Evolutionary conservation across 257 asterid species (phyloP).

Genomic region (Petunia secreta): DNA sequence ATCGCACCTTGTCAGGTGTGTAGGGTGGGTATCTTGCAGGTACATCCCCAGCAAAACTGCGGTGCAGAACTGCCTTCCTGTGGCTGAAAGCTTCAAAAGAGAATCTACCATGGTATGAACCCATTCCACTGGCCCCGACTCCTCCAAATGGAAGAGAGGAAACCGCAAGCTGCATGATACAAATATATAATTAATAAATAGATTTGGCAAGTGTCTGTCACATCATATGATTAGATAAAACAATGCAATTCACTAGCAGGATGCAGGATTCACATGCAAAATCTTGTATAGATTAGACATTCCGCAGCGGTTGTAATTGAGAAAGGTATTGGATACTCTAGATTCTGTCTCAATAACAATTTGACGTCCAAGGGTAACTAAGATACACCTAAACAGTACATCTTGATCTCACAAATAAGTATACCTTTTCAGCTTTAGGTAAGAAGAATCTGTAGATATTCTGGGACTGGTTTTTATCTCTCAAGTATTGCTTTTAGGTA

Average conservation of each 20-base stretch:
- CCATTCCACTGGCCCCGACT: conserved; percentile 96
- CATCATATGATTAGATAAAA: background rate
- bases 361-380: background rate
- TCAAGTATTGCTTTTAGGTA: background rate
- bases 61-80: conserved; percentile 74
- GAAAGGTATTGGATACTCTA: background rate
- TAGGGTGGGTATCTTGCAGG: conserved; percentile 91
- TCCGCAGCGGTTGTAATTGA: background rate
- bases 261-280: background rate
- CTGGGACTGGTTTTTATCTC: background rate
- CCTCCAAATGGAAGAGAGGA: conserved; percentile 84
- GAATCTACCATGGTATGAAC: conserved; percentile 86
- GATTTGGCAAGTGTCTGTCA: background rate
- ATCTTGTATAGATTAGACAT: background rate
- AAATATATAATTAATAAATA: conserved; percentile 13
- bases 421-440: background rate
- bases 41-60: conserved; percentile 69
- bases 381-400: background rate
- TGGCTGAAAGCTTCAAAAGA: conserved; percentile 93
- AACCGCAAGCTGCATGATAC: conserved; percentile 59
- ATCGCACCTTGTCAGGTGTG: conserved; percentile 53
- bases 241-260: conserved; percentile 2
- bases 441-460: background rate
- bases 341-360: background rate
- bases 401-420: background rate